These are phyloP conservation scores for Ligustrum vulgare DNA, from an alignment of 257 asterid species.

Conservation along the genomic window DNA sequence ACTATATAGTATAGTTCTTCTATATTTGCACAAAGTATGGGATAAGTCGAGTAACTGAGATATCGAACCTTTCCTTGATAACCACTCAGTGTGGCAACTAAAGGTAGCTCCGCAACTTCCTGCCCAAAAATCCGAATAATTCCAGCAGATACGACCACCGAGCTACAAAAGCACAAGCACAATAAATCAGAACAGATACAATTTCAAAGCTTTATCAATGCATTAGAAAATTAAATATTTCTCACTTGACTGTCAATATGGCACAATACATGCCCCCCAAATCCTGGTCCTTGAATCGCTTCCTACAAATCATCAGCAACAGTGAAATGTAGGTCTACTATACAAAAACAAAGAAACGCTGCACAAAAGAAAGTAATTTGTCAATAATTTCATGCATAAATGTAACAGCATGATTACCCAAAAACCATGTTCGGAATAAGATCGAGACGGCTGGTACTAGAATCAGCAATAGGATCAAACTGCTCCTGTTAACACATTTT, in stretches of 20 bases:
- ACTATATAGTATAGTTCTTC: neutral
- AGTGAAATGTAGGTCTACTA: neutral
- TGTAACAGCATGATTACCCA: slow-evolving; percentile 53
- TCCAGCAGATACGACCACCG: slow-evolving; percentile 74
- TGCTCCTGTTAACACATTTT: slow-evolving; percentile 56
- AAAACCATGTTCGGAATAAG: slow-evolving; percentile 78
- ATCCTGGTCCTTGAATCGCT: slow-evolving; percentile 63
- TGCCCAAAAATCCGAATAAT: slow-evolving; percentile 71
- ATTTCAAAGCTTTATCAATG: neutral
- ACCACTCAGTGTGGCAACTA: slow-evolving; percentile 68
- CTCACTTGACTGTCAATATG: slow-evolving; percentile 68
- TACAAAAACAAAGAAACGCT: neutral
- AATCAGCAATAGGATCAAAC: slow-evolving; percentile 81
- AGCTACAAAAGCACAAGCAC: slow-evolving; percentile 40
- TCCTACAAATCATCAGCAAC: slow-evolving; percentile 44
- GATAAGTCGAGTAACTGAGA: neutral
- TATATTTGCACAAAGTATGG: neutral
- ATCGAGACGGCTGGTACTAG: slow-evolving; percentile 63
- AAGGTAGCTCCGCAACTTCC: slow-evolving; percentile 85
- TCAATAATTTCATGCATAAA: slow-evolving; percentile 1
- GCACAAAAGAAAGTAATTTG: slow-evolving; percentile 6
- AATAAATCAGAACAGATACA: slow-evolving; percentile 8
- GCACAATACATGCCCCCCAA: slow-evolving; percentile 85
- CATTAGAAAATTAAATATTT: slow-evolving; percentile 1
- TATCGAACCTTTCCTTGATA: slow-evolving; percentile 65